phyloP scores from a whole-genome alignment of 2,329 filamentous ascomycete genomes.

The Thyridium curvatum region DNA sequence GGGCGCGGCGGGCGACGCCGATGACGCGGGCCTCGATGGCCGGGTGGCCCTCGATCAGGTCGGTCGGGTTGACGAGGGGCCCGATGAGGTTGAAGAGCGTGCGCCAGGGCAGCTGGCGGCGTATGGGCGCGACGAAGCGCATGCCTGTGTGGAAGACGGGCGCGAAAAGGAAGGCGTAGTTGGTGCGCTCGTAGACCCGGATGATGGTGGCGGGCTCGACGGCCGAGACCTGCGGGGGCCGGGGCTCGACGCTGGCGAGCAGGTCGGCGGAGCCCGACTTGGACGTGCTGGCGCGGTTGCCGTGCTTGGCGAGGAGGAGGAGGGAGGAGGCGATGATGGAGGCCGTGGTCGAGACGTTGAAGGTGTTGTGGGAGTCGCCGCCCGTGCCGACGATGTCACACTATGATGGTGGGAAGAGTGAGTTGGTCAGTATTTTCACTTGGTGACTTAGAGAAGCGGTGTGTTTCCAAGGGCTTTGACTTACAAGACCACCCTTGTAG shows the following conservation, averaged over 20 bases:
- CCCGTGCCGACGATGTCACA: constrained; percentile 97
- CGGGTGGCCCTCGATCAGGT: constrained; percentile 38
- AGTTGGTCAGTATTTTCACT: background rate
- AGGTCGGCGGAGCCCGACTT: constrained; percentile 94
- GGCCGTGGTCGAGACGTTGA: constrained; percentile 94
- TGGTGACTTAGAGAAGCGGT: background rate
- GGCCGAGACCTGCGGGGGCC: constrained; percentile 65
- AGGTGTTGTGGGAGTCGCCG: constrained; percentile 93
- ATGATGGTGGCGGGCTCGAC: constrained; percentile 67
- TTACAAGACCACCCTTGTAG: constrained; percentile 79
- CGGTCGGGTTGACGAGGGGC: constrained; percentile 84
- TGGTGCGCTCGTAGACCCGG: constrained; percentile 69
- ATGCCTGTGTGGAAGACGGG: constrained; percentile 96
- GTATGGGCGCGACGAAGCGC: constrained; percentile 78
- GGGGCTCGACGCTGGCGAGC: constrained; percentile 67
- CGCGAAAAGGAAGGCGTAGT: constrained; percentile 94
- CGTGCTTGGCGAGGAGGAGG: constrained; percentile 87
- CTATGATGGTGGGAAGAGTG: constrained; percentile 21
- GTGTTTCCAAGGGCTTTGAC: no score
- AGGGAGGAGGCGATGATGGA: constrained; percentile 85
- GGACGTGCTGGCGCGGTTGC: constrained; percentile 90
- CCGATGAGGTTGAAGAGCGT: constrained; percentile 98
- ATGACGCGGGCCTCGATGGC: constrained; percentile 83
- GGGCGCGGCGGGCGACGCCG: constrained; percentile 82
- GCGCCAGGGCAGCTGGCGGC: constrained; percentile 83